Percentiles rank a stretch among this genome's conserved stretches.
Evolutionary conservation across 129 eudicot genomes (phyloP).

Genomic region (Apium graveolens): DNA sequence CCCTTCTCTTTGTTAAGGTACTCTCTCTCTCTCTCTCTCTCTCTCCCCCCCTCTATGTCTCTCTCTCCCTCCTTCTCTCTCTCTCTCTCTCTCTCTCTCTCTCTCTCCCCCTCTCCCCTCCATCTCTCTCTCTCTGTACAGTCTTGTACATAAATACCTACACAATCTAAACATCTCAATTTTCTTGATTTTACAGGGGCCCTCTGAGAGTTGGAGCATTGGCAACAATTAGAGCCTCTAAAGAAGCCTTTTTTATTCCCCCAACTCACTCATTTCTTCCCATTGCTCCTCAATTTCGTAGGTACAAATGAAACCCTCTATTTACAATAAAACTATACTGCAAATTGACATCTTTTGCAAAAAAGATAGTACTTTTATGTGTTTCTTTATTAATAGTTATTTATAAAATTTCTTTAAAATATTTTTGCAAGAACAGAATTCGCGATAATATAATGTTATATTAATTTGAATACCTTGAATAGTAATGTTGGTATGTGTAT

Average conservation of each 20-base stretch:
- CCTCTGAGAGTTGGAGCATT: conserved; percentile 26
- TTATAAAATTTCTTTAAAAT: not conserved
- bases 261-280: conserved; percentile 10
- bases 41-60: not conserved
- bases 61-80: not conserved
- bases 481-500: no score
- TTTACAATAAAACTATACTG: not conserved
- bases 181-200: conserved; percentile 12
- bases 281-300: conserved; percentile 17
- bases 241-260: conserved; percentile 8
- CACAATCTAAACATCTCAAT: not conserved
- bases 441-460: not conserved
- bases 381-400: not conserved
- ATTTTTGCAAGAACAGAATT: not conserved
- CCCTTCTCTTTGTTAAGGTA: conserved; percentile 30
- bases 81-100: not conserved
- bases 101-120: not conserved
- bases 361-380: not conserved
- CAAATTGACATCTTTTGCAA: not conserved
- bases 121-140: not conserved
- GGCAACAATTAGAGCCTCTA: conserved; percentile 15
- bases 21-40: conserved; percentile 4
- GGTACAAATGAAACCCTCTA: conserved; percentile 5
- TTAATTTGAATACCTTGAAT: not conserved
- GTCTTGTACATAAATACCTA: not conserved